Evolutionary conservation across 805 yeast genomes (phyloP).

Genomic region (Pichia occidentalis): DNA sequence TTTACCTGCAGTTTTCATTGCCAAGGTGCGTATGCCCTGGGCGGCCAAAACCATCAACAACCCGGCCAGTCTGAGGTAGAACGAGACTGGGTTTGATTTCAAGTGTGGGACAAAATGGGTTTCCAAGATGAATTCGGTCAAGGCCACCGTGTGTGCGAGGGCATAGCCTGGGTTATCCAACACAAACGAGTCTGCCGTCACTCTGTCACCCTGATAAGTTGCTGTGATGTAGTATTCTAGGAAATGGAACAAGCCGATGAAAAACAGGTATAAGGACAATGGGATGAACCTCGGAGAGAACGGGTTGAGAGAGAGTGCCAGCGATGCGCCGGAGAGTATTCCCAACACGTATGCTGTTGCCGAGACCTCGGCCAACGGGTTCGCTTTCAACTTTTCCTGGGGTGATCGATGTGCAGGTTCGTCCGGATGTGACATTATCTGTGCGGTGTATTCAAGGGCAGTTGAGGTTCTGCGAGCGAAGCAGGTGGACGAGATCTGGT

Average conservation of each 20-base stretch:
- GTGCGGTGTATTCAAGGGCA: too few relatives aligned
- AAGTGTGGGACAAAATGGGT: constrained; percentile 34
- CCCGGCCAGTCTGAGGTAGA: constrained; percentile 36
- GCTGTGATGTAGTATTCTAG: constrained; percentile 81
- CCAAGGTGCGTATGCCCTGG: constrained; percentile 60
- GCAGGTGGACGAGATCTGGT: too few relatives aligned
- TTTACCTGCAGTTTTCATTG: constrained; percentile 84
- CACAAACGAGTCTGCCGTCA: constrained; percentile 63
- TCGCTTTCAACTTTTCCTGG: too few relatives aligned
- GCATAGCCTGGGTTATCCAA: constrained; percentile 60
- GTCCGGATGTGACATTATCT: too few relatives aligned
- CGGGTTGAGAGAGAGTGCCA: constrained; percentile 24
- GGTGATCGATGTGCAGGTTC: too few relatives aligned
- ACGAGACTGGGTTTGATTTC: constrained; percentile 26
- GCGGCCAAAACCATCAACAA: constrained; percentile 45
- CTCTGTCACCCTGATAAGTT: constrained; percentile 56
- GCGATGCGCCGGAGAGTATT: constrained; percentile 33
- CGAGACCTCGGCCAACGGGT: constrained; percentile 39
- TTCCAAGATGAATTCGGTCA: constrained; percentile 45
- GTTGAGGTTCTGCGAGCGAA: too few relatives aligned
- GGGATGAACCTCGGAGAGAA: constrained; percentile 25
- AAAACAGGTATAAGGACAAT: constrained; percentile 39
- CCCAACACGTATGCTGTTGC: constrained; percentile 42
- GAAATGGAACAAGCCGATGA: constrained; percentile 64
- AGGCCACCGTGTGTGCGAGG: constrained; percentile 49